Conservation (phyloP, 768 basidiomycete species). For the Phaeolepiota aurea region DNA sequence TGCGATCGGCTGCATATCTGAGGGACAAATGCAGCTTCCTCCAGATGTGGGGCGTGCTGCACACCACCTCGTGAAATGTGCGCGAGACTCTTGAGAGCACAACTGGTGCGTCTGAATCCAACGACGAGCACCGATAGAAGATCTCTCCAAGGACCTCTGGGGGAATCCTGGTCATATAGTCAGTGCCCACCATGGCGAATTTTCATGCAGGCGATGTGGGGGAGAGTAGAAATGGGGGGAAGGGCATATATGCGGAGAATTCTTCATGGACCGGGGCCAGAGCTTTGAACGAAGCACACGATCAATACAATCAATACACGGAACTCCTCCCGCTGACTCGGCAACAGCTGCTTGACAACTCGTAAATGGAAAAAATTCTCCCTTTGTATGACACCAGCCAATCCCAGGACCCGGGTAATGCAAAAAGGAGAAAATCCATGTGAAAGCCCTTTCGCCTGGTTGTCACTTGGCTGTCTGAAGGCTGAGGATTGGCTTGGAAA, state of each 20-base stretch:
- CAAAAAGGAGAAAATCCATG: neutral
- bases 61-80: slow-evolving; percentile 17
- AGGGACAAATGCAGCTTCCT: slow-evolving; percentile 14
- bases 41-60: slow-evolving; percentile 22
- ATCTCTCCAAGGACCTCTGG: neutral
- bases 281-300: neutral
- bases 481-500: too few relatives aligned
- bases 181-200: neutral
- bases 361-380: too few relatives aligned
- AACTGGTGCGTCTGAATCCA: slow-evolving; percentile 22
- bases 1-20: slow-evolving; percentile 6
- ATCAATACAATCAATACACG: too few relatives aligned
- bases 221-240: too few relatives aligned
- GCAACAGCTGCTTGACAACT: too few relatives aligned
- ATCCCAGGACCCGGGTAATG: too few relatives aligned
- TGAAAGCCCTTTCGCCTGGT: neutral
- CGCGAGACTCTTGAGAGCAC: slow-evolving; percentile 21
- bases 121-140: slow-evolving; percentile 8
- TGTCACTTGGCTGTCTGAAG: neutral
- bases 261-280: neutral
- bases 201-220: neutral
- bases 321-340: too few relatives aligned
- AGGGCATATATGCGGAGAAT: neutral
- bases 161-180: neutral
- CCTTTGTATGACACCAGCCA: too few relatives aligned